Evolutionary conservation across 1,284 basidiomycete genomes (phyloP), one percentile per base, ranked within the genome.

Genomic region (Trichosporon ovoides): DNA sequence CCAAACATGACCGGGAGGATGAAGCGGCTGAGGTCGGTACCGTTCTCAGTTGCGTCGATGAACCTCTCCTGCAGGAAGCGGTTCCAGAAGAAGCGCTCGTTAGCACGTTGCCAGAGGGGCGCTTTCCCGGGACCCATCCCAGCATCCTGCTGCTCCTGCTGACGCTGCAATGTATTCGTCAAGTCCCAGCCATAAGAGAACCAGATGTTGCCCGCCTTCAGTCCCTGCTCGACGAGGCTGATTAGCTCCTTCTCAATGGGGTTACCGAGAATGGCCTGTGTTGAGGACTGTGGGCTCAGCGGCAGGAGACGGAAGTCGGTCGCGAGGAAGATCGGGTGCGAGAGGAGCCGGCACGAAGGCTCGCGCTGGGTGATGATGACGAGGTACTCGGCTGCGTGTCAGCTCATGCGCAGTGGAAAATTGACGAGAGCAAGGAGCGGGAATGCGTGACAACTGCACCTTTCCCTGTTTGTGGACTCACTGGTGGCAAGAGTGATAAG

Each of bases 51-150:
- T 52, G 67, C 53, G 54, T 77, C 74, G 54, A 79, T 79, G 72
- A 82, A 64, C 54, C 70, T 69, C 2, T 61, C 56, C 55, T 72
- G 66, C 35, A 82, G 78, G 64, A 79, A 90, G 83, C 86, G 89
- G 78, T 98, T 98, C 95, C 95, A 98, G 79, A 98, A 98, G 80
- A 98, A 98, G 64, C 95, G 84, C 70, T 96, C 91, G 68, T 98
- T 94, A 33, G 88, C 87, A 84, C 93, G 69, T 40, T 69, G 67
- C 65, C 60, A 65, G 18, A 63, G 62, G 2, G 74, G 74, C n/a
- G 52, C 55, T 11, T 59, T 52, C 4, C 37, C 62, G 69, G 83
- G 82, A 74, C 89, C 87, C 66, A 64, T 87, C 85, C 93, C 63
- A 87, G 80, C 24, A 84, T 81, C 72, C 80, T 86, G 58, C 76